A percentile compares a stretch with the other conserved stretches of the same genome.
phyloP scores from a whole-genome alignment of 257 asterid genomes.

The Nicotiana tabacum region DNA sequence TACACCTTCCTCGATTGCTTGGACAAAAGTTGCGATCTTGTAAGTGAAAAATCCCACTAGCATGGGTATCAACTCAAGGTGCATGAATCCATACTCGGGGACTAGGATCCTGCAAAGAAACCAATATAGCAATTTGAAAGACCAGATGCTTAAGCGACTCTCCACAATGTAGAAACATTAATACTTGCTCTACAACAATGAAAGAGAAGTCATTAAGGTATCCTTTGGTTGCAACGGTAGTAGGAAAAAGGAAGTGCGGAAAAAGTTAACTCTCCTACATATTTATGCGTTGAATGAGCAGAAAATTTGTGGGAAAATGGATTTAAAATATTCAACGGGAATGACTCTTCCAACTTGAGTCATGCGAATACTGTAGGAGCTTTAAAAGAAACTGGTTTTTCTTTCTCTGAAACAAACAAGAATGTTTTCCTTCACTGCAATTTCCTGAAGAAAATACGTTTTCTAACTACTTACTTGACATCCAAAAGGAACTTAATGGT shows the following conservation, averaged over 20 bases:
- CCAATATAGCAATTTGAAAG: not conserved
- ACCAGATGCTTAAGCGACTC: not conserved
- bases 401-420: not conserved
- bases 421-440: not conserved
- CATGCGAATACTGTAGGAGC: not conserved
- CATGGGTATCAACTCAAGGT: conserved; percentile 80
- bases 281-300: not conserved
- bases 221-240: not conserved
- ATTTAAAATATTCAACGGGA: not conserved
- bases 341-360: not conserved
- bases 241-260: not conserved
- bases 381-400: not conserved
- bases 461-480: not conserved
- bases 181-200: not conserved
- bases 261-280: not conserved
- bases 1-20: conserved; percentile 64
- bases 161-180: not conserved
- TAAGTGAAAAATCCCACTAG: conserved; percentile 91
- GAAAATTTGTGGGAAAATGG: not conserved
- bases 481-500: not conserved
- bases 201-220: not conserved
- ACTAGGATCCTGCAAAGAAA: conserved; percentile 56
- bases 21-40: conserved; percentile 80
- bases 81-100: conserved; percentile 79
- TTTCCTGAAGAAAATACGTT: not conserved